Base-by-base conservation (phyloP, 257 asterid species). In the Salvia rosmarinus region DNA sequence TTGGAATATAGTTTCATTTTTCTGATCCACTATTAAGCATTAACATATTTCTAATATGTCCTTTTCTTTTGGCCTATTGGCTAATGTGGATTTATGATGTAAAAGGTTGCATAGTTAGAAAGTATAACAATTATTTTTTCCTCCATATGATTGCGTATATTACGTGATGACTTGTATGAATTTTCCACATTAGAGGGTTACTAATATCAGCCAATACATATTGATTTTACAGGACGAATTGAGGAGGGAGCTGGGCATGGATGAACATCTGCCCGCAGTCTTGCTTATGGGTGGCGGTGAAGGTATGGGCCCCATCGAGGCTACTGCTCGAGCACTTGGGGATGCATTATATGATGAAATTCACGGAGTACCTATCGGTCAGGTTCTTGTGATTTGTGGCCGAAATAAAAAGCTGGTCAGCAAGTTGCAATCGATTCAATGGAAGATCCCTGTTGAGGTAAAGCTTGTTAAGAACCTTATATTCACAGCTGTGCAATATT, bases 231-330 rank as follows among this genome's bases (percentile, higher is more conserved):
- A 95, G 99, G 81, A 78, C 16, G 95, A 84, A 71, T 79, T 95
- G 80, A 85, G 95, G 83, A 91, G 73, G 84, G 96, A 87, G 44
- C 83, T 95, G 43, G 96, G 97, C 75, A 83, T 95, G 98, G 90
- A 89, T 57, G 96, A 88, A 81, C 59, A 85, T 61, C 98, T 95
- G 50, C 99, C 99, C 6, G 83, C 98, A 9, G 98, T 89, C 8
- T 81, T 95, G 77, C 81, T 95, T 63, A 95, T 95, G 91, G 99
- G 99, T 65, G 99, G 99, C 46, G 99, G 99, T 72, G 99, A 95
- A 84, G 99, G 99, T 37, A 95, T 95, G 99, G 99, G 99, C n/a
- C 99, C 99, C 74, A 95, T 95, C 64, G 98, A 95, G 86, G 88
- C 95, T 56, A 95, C 99, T 39, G 98, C 99, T 75, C 88, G 87